These are phyloP conservation scores for Aspergillus floridensis DNA, from an alignment of 2,329 filamentous ascomycete species.

Conservation along the genomic window DNA sequence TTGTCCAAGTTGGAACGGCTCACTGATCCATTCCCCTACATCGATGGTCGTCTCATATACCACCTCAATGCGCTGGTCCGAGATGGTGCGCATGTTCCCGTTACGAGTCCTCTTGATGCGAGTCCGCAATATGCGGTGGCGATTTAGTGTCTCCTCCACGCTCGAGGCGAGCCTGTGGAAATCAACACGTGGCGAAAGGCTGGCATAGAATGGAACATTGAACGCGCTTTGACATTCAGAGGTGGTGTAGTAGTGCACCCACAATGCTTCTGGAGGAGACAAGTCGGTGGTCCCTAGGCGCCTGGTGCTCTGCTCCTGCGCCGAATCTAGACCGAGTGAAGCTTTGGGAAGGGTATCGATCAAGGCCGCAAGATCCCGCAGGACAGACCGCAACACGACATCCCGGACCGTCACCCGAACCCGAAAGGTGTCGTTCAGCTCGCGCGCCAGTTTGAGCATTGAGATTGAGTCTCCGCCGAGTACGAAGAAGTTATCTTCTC, in stretches of 20 bases:
- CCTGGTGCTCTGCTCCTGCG: no score
- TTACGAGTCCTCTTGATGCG: neutral
- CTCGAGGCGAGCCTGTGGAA: neutral
- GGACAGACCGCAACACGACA: neutral
- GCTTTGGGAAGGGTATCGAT: neutral
- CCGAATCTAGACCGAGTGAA: neutral
- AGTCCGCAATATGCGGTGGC: conserved; percentile 4
- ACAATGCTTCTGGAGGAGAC: neutral
- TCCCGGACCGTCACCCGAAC: neutral
- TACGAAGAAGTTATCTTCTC: conserved; percentile 8
- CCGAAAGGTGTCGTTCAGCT: neutral
- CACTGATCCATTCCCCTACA: no score
- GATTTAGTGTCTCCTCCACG: conserved; percentile 2
- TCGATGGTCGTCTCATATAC: no score
- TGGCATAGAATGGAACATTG: conserved; percentile 1
- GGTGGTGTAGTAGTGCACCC: neutral
- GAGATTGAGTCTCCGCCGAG: conserved; percentile 18
- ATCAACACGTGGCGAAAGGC: neutral
- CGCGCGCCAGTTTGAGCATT: conserved; percentile 14
- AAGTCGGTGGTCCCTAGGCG: neutral
- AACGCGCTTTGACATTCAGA: neutral
- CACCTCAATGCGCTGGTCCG: no score
- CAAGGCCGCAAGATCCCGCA: neutral
- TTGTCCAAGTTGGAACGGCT: no score
- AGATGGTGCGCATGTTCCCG: no score